Evolutionary conservation across 2,329 filamentous ascomycete species (phyloP), one percentile per base, ranked within the genome.

Genomic region (Talaromyces sp.): DNA sequence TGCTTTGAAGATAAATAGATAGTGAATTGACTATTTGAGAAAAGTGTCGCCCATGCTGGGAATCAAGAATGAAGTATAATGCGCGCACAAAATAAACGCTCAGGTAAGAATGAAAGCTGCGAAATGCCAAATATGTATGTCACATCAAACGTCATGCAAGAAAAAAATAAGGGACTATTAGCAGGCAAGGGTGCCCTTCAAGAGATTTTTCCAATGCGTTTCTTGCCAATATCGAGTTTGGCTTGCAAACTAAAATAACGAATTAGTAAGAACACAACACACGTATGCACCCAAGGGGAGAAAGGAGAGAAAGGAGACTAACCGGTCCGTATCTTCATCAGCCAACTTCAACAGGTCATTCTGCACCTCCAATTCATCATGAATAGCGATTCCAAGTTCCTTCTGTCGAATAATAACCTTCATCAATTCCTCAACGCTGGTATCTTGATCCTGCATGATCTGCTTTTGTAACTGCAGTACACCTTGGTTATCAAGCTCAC

Each of bases 401-500:
- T 79, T 81, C 75, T 86, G 82, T 55, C 83, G 71, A 30, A 79
- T 69, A 37, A 86, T 80, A 32, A 84, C 82, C 58, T 81, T 82
- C 40, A 80, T 77, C 58, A 87, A 62, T 57, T 83, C 80, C 39
- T 84, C 75, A 3, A 87, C 76, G 63, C 83, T 82, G 61, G 80
- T 70, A 55, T 87, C 84, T 63, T 87, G 85, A 45, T 85, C 80
- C 41, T 77, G 66, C 72, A 87, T 86, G 51, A 84, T 79, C 62
- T 86, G 81, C 59, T 80, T 76, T 69, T 87, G 85, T 55, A 87
- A 65, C 67, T 86, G 83, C 60, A 87, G 57, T 13, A 87, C 82
- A 0, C 84, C 84, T n/a, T 80, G 72, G 56, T 87, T 87, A 66
- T 86, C 85, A 56, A 86, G 65, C 61, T 86, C 83, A 11, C 84